phyloP scores from a whole-genome alignment of 1,284 basidiomycete genomes.

The Meripilus lineatus region DNA sequence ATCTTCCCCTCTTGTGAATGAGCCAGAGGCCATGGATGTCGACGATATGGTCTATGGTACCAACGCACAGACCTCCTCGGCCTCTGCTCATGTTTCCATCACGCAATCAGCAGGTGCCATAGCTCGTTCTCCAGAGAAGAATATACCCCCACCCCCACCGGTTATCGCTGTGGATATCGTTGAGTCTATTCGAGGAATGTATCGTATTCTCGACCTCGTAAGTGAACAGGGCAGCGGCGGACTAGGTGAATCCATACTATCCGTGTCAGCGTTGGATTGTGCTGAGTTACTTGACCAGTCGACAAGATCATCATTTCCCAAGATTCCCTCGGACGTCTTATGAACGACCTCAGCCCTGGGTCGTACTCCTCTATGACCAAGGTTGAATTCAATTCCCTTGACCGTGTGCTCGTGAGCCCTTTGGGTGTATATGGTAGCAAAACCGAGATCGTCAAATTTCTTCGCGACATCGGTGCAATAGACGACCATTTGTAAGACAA shows the following conservation, averaged over 20 bases:
- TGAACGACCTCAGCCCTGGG: constrained; percentile 41
- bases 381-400: constrained; percentile 47
- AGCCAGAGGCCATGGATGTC: no score
- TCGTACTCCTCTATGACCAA: constrained; percentile 47
- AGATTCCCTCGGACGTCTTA: constrained; percentile 37
- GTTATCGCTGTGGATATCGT: background rate
- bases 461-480: constrained; percentile 31
- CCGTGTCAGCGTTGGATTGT: background rate
- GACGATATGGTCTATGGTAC: no score
- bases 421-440: constrained; percentile 55
- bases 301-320: constrained; percentile 58
- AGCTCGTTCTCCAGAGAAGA: no score
- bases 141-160: no score
- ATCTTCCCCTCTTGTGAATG: no score
- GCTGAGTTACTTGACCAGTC: constrained; percentile 29
- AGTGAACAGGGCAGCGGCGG: constrained; percentile 46
- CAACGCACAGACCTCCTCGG: background rate
- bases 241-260: constrained; percentile 31
- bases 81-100: background rate
- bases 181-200: constrained; percentile 33
- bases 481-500: constrained; percentile 35
- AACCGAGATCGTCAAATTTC: constrained; percentile 40
- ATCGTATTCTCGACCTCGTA: constrained; percentile 49
- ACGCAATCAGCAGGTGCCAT: no score
- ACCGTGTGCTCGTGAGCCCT: constrained; percentile 38